These are phyloP conservation scores for Coprinellus micaceus DNA, from an alignment of 768 basidiomycete species.

Conservation along the genomic window DNA sequence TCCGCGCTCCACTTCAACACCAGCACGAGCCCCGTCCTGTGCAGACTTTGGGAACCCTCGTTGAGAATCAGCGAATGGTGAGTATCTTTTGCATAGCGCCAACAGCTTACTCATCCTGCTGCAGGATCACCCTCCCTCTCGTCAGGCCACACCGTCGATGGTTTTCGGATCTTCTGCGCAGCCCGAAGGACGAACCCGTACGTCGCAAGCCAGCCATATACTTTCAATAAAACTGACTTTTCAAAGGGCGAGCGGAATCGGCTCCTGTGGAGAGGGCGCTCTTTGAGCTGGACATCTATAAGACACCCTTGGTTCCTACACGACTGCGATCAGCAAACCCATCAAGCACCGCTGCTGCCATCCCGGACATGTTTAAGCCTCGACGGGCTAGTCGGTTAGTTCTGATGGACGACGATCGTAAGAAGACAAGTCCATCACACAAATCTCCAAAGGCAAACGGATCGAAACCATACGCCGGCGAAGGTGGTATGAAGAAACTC, in stretches of 20 bases:
- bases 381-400: conserved; percentile 40
- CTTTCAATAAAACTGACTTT: no score
- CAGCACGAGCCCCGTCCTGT: conserved; percentile 26
- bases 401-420: conserved; percentile 62
- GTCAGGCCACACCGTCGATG: conserved; percentile 48
- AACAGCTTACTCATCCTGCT: conserved; percentile 8
- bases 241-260: conserved; percentile 18
- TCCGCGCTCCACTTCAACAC: conserved; percentile 53
- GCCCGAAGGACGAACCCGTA: conserved; percentile 23
- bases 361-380: conserved; percentile 64
- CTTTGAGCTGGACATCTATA: conserved; percentile 72
- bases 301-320: conserved; percentile 72
- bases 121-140: conserved; percentile 47
- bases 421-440: conserved; percentile 37
- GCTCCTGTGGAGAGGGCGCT: conserved; percentile 64
- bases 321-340: conserved; percentile 41
- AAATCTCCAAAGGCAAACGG: conserved; percentile 44
- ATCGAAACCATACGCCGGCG: conserved; percentile 75
- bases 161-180: conserved; percentile 39
- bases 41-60: conserved; percentile 57
- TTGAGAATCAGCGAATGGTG: conserved; percentile 55
- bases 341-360: conserved; percentile 31
- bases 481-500: conserved; percentile 76
- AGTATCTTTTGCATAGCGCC: conserved; percentile 22
- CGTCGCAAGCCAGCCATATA: no score